Conservation (phyloP, 2,329 filamentous ascomycete species). For the Penicillium sp. region DNA sequence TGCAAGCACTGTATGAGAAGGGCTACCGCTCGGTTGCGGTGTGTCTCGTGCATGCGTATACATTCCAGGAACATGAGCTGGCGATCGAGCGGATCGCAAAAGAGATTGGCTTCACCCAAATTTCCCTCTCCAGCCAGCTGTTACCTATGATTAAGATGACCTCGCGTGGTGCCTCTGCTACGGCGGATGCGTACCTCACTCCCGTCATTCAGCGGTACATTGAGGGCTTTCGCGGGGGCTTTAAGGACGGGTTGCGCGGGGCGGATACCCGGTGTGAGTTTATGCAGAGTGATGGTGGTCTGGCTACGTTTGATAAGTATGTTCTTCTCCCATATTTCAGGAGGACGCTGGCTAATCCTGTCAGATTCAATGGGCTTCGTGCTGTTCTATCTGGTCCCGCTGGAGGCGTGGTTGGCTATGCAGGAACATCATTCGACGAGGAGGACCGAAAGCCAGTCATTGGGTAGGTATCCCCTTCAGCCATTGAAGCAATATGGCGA, state of each 20-base stretch:
- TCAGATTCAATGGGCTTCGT: slow-evolving; percentile 78
- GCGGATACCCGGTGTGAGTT: slow-evolving; percentile 82
- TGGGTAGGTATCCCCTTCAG: slow-evolving; percentile 69
- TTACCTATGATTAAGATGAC: slow-evolving; percentile 88
- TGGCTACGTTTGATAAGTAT: slow-evolving; percentile 1
- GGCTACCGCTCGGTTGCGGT: neutral
- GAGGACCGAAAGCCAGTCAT: slow-evolving; percentile 84
- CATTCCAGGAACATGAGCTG: neutral
- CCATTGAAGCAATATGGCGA: neutral
- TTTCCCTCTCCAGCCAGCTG: slow-evolving; percentile 50
- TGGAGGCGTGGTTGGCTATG: slow-evolving; percentile 93
- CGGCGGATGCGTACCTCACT: slow-evolving; percentile 79
- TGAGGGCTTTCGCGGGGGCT: slow-evolving; percentile 61
- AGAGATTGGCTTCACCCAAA: no score
- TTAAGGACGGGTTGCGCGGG: slow-evolving; percentile 77
- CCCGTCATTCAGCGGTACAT: slow-evolving; percentile 80
- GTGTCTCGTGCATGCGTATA: neutral
- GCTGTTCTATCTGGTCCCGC: slow-evolving; percentile 90
- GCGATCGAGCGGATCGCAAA: neutral
- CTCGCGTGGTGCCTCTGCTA: slow-evolving; percentile 76
- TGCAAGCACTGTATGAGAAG: neutral
- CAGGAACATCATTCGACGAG: slow-evolving; percentile 87
- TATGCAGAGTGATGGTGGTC: slow-evolving; percentile 86
- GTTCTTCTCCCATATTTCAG: no score
- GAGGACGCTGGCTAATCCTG: slow-evolving; percentile 54